These are phyloP conservation scores for Pistacia atlantica DNA, from an alignment of 345 rosid genomes.

Conservation along the genomic window DNA sequence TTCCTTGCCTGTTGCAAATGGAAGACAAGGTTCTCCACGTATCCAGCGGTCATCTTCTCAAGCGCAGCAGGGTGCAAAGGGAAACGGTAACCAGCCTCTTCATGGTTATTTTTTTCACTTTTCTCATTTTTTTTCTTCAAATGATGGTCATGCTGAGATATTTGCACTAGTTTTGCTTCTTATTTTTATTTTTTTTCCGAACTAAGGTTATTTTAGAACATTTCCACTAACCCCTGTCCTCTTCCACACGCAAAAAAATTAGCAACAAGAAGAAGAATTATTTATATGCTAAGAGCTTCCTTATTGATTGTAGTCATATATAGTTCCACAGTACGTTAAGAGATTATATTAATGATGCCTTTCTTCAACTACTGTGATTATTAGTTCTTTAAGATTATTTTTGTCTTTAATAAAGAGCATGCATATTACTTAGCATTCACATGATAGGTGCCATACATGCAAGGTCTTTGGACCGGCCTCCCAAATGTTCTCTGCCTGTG, in stretches of 20 bases:
- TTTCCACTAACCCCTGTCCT: neutral
- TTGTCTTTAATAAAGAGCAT: neutral
- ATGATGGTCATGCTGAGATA: neutral
- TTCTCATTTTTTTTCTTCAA: neutral
- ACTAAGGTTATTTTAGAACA: neutral
- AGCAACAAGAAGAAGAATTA: neutral
- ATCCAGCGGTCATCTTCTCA: slow-evolving; percentile 68
- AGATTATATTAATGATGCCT: neutral
- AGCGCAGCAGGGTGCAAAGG: slow-evolving; percentile 65
- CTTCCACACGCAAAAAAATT: neutral
- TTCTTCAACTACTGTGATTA: no score
- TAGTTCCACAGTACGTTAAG: neutral
- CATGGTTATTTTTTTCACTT: slow-evolving; percentile 43
- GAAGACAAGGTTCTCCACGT: slow-evolving; percentile 85
- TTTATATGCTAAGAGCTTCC: neutral
- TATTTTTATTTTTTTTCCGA: no score
- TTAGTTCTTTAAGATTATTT: neutral
- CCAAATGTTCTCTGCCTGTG: neutral
- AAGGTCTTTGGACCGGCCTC: neutral
- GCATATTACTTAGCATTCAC: neutral
- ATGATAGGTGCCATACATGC: neutral
- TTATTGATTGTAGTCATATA: neutral
- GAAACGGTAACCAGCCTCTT: slow-evolving; percentile 38
- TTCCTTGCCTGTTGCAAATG: slow-evolving; percentile 83
- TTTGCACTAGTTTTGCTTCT: neutral